Evolutionary conservation across 2,329 filamentous ascomycete genomes (phyloP).

Genomic region (Diplodia scrobiculata): DNA sequence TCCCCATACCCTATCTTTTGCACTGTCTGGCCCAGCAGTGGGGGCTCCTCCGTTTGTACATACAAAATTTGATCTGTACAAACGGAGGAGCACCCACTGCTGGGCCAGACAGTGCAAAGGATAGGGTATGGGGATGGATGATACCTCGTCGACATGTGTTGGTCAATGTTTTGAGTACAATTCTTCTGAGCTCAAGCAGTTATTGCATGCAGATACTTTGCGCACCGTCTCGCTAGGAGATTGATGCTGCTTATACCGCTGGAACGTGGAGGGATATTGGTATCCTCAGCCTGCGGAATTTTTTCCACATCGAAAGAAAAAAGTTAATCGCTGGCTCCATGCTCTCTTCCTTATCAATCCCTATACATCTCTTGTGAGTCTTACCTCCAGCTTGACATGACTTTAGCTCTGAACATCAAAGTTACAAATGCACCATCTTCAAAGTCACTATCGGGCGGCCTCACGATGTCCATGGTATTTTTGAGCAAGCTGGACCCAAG

Average conservation of each 20-base stretch:
- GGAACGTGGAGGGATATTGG: background rate
- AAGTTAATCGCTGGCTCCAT: background rate
- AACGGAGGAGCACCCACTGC: too few relatives aligned
- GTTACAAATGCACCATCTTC: background rate
- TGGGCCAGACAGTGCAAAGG: too few relatives aligned
- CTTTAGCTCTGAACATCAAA: background rate
- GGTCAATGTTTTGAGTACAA: background rate
- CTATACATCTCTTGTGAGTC: background rate
- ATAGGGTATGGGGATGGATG: too few relatives aligned
- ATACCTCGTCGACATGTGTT: background rate
- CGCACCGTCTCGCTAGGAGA: background rate
- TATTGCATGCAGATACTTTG: background rate
- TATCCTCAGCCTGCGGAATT: background rate
- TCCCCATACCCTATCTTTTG: too few relatives aligned
- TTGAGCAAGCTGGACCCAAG: too few relatives aligned
- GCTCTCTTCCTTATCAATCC: background rate
- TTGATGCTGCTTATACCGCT: background rate
- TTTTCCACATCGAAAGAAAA: background rate
- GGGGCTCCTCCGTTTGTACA: too few relatives aligned
- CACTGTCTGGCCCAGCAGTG: too few relatives aligned
- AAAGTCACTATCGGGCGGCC: background rate
- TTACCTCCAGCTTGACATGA: background rate
- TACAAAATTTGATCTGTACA: too few relatives aligned
- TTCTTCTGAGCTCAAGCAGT: background rate
- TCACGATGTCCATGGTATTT: background rate